Evolutionary conservation across 176 grass and related monocot species (phyloP).

Genomic region (Poa pratensis): DNA sequence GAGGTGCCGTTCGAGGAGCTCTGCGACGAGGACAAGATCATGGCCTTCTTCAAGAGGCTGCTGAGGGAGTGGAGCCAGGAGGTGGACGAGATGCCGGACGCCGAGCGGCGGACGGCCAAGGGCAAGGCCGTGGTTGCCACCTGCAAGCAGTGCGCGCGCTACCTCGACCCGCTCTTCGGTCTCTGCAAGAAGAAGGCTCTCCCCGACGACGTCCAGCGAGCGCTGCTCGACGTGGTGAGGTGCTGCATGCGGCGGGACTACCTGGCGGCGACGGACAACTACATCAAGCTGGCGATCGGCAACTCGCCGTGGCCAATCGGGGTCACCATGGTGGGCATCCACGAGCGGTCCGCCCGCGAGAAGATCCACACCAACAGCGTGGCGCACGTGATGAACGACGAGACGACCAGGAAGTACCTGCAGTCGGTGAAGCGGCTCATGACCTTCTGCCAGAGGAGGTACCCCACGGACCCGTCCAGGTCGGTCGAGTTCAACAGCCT

Average conservation of each 20-base stretch:
- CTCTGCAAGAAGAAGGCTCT: conserved; percentile 80
- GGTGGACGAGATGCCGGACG: conserved; percentile 67
- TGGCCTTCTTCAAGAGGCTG: conserved; percentile 74
- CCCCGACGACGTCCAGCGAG: conserved; percentile 53
- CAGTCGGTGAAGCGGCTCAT: conserved; percentile 82
- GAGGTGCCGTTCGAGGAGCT: conserved; percentile 64
- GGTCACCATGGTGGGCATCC: conserved; percentile 92
- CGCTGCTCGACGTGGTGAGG: conserved; percentile 56
- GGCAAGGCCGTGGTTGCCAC: conserved; percentile 76
- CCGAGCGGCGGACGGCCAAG: conserved; percentile 66
- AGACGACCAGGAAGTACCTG: conserved; percentile 77
- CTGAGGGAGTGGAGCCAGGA: conserved; percentile 72
- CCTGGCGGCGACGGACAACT: conserved; percentile 67
- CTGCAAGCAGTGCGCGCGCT: conserved; percentile 76
- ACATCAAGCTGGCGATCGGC: conserved; percentile 85
- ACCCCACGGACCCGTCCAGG: conserved; percentile 72
- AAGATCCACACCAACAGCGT: conserved; percentile 82
- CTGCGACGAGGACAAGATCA: conserved; percentile 76
- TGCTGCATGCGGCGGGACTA: conserved; percentile 79
- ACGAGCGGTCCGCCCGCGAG: conserved; percentile 75
- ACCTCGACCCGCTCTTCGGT: conserved; percentile 76
- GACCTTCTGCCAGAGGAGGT: conserved; percentile 72
- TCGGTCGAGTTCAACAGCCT: conserved; percentile 91
- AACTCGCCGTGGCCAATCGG: conserved; percentile 96
- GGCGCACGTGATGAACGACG: conserved; percentile 90